phyloP scores from a whole-genome alignment of 495 filamentous ascomycete genomes.

The Penicillium macrosclerotiorum region DNA sequence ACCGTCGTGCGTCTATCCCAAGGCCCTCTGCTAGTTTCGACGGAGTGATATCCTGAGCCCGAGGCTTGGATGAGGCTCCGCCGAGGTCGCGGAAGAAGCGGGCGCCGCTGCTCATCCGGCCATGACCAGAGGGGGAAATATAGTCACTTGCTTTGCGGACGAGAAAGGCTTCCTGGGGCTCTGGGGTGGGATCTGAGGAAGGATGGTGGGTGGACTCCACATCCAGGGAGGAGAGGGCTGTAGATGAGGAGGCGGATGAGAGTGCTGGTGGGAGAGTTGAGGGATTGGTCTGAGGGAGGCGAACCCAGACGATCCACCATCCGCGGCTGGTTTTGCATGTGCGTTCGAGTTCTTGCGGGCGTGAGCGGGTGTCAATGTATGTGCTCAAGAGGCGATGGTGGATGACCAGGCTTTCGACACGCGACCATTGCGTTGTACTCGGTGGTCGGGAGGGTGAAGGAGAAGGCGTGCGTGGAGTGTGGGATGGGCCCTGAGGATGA shows the following conservation, averaged over 20 bases:
- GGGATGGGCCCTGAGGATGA: constrained; percentile 8
- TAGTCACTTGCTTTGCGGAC: constrained; percentile 76
- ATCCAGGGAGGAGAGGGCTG: constrained; percentile 14
- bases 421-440: constrained; percentile 53
- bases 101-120: constrained; percentile 40
- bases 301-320: constrained; percentile 97
- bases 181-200: neutral
- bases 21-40: constrained; percentile 62
- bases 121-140: constrained; percentile 25
- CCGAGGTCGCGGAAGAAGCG: constrained; percentile 49
- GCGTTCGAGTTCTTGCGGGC: constrained; percentile 67
- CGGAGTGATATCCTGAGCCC: no score
- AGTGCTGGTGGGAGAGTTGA: constrained; percentile 10
- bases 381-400: constrained; percentile 82
- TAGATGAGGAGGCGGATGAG: constrained; percentile 20
- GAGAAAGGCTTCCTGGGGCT: constrained; percentile 71
- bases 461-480: constrained; percentile 54
- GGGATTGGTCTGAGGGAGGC: constrained; percentile 48
- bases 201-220: constrained; percentile 17
- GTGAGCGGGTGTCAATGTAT: constrained; percentile 58
- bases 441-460: constrained; percentile 65
- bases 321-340: constrained; percentile 87
- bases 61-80: constrained; percentile 38
- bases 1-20: constrained; percentile 80
- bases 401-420: constrained; percentile 86